phyloP scores from a whole-genome alignment of 1,284 basidiomycete genomes.

The Rhodofomes roseus region DNA sequence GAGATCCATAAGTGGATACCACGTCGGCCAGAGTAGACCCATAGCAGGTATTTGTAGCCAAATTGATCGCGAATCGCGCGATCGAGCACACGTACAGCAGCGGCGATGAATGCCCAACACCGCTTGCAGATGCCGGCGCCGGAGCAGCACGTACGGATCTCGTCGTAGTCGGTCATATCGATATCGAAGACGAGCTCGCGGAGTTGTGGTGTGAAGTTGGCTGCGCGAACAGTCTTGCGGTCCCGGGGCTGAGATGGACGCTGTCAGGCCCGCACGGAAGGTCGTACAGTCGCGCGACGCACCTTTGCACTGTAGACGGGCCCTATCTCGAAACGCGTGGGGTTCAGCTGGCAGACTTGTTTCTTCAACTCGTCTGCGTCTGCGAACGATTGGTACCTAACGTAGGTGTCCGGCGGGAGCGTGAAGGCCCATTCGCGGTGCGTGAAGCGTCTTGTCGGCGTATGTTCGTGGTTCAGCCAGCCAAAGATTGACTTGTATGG shows the following conservation, averaged over 20 bases:
- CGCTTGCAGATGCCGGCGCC: slow-evolving; percentile 89
- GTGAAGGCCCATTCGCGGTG: slow-evolving; percentile 98
- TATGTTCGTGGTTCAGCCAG: slow-evolving; percentile 93
- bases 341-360: slow-evolving; percentile 79
- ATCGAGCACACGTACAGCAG: slow-evolving; percentile 90
- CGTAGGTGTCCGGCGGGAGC: slow-evolving; percentile 86
- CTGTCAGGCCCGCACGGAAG: not conserved
- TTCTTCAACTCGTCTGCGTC: slow-evolving; percentile 89
- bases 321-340: slow-evolving; percentile 95
- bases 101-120: slow-evolving; percentile 95
- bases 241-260: slow-evolving; percentile 76
- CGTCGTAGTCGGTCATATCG: slow-evolving; percentile 99
- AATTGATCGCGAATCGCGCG: slow-evolving; percentile 80
- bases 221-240: slow-evolving; percentile 79
- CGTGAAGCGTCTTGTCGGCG: slow-evolving; percentile 74
- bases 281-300: slow-evolving; percentile 27
- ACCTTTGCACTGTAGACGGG: slow-evolving; percentile 90
- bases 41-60: slow-evolving; percentile 80
- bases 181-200: slow-evolving; percentile 99
- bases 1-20: slow-evolving; percentile 99
- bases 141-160: slow-evolving; percentile 92
- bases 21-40: slow-evolving; percentile 98
- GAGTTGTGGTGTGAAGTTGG: slow-evolving; percentile 73
- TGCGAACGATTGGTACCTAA: slow-evolving; percentile 92
- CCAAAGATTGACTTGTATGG: slow-evolving; percentile 92